Base-by-base conservation (phyloP, 2,329 filamentous ascomycete species). In the Neobulgaria alba region DNA sequence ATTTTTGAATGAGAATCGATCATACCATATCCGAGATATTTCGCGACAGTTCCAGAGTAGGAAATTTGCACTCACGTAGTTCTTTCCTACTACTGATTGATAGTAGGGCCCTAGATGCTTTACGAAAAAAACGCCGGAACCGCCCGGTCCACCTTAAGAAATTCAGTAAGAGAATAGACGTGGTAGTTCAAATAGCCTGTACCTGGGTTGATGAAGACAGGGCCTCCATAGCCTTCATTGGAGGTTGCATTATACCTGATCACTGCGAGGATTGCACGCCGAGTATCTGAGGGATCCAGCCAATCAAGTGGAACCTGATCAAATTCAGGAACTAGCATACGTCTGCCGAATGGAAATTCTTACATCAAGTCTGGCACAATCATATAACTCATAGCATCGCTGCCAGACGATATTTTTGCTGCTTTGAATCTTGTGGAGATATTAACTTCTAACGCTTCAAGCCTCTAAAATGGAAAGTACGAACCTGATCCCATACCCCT, bases 1-100 rank as follows among this genome's bases (percentile, higher is more conserved):
- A 26, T 26, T 26, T 71, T 63, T 1, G 70, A 69, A 37, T 75
- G 70, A 38, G 69, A 73, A 31, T 65, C 64, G 41, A 75, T 63
- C 2, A 75, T 61, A 35, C 75, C 70, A 55, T 69, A 26, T 26
- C 12, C 12, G 23, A 36, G n/a, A 15, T 2, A 2, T 16, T 33
- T 9, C 40, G 36, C 26, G n/a, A 36, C 3, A 20, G 5, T 32
- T 5, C 7, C n/a, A 4, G 5, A 18, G 9, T 12, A 17, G n/a
- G 5, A 20, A 20, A 2, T 5, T 20, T 15, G 7, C 3, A 55
- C 61, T 54, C 38, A 67, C 67, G 53, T 70, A 61, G 45, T 71
- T 69, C 7, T 57, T 56, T 8, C 70, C 71, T 0, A 70, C 63
- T 17, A 73, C 63, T 3, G 60, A 61, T 47, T 73, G 70, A 3